phyloP scores from a whole-genome alignment of 2,329 filamentous ascomycete genomes.

The Lomentospora prolificans region DNA sequence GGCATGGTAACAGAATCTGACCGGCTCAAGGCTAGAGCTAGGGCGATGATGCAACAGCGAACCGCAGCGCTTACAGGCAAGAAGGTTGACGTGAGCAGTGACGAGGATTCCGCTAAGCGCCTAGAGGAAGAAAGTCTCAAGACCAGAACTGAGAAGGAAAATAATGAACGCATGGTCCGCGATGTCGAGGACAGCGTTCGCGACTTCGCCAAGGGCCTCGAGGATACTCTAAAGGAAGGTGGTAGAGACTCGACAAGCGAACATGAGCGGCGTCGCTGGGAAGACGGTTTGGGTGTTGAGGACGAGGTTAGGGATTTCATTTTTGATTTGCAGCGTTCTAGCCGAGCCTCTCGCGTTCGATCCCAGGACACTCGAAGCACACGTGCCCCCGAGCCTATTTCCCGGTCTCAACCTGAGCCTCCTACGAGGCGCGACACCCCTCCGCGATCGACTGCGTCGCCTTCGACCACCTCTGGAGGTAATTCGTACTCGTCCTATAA shows the following conservation, averaged over 20 bases:
- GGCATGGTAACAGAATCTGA: conserved; percentile 88
- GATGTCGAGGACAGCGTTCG: conserved; percentile 95
- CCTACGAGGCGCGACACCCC: conserved; percentile 38
- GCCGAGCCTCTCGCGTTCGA: conserved; percentile 62
- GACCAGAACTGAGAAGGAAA: conserved; percentile 76
- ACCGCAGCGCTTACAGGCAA: conserved; percentile 86
- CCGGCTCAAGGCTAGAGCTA: conserved; percentile 85
- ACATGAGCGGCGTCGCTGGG: conserved; percentile 88
- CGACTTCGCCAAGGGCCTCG: conserved; percentile 75
- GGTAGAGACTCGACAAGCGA: conserved; percentile 66
- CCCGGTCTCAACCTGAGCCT: conserved; percentile 32
- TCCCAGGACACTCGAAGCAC: conserved; percentile 45
- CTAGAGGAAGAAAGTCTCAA: conserved; percentile 81
- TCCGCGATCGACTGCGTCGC: conserved; percentile 24
- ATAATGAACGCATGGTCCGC: conserved; percentile 90
- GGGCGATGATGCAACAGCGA: conserved; percentile 97
- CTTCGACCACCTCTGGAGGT: conserved; percentile 39
- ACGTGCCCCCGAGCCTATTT: conserved; percentile 27
- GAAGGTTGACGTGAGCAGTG: conserved; percentile 57
- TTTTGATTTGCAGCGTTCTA: conserved; percentile 84
- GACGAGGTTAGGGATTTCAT: conserved; percentile 97
- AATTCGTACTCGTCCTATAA: conserved; percentile 74
- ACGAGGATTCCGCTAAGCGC: conserved; percentile 70
- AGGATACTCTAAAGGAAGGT: conserved; percentile 79
- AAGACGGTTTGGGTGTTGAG: conserved; percentile 90